Percentiles rank a stretch among this genome's conserved stretches.
Evolutionary conservation across 83 land plant genomes (phyloP).

Genomic region (Larix sibirica): DNA sequence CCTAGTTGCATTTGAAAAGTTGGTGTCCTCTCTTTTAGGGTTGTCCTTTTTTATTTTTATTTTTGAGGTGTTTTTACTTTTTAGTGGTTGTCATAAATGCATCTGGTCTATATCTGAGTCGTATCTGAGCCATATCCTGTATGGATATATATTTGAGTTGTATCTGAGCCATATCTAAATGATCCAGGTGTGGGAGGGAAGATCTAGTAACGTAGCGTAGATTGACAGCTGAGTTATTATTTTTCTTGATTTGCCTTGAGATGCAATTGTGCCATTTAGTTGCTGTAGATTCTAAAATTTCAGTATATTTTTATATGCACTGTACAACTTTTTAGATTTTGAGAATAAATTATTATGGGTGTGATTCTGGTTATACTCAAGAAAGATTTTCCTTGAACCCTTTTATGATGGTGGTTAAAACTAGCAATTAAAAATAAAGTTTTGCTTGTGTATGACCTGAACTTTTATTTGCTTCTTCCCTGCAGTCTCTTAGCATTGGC

Average conservation of each 20-base stretch:
- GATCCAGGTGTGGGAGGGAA: too few relatives aligned
- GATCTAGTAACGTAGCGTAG: too few relatives aligned
- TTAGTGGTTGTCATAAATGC: too few relatives aligned
- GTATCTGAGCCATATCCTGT: too few relatives aligned
- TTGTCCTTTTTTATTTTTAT: too few relatives aligned
- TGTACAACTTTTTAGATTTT: not conserved
- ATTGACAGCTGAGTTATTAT: not conserved
- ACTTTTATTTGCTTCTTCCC: not conserved
- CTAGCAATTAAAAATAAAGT: not conserved
- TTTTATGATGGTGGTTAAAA: not conserved
- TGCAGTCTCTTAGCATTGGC: slow-evolving; percentile 61
- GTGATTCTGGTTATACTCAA: not conserved
- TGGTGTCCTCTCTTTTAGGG: too few relatives aligned
- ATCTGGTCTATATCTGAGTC: too few relatives aligned
- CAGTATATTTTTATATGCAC: not conserved
- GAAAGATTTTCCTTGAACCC: not conserved
- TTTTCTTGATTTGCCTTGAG: not conserved
- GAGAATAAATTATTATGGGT: not conserved
- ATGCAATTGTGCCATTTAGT: not conserved
- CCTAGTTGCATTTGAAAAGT: too few relatives aligned
- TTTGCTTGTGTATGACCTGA: not conserved
- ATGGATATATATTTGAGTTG: too few relatives aligned
- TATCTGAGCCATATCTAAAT: too few relatives aligned
- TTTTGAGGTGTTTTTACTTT: too few relatives aligned
- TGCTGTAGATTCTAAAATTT: not conserved